Percentiles rank a stretch among this genome's conserved stretches.
Evolutionary conservation across 352 stramenopile species (phyloP).

Genomic region (Elongisporangium anandrum): DNA sequence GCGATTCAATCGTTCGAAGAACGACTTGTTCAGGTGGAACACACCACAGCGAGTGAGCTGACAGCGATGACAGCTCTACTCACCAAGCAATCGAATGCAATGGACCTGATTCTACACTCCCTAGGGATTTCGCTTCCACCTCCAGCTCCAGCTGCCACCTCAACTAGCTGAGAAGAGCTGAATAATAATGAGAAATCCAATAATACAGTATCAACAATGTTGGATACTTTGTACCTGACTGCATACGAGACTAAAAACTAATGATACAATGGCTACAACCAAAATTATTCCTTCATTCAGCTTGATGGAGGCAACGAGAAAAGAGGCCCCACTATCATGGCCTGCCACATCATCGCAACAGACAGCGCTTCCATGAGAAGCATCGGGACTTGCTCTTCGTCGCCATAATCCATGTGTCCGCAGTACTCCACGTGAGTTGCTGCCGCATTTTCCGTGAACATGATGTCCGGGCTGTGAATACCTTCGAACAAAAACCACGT

Average conservation of each 20-base stretch:
- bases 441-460: constrained; percentile 33
- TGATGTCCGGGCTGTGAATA: constrained; percentile 8
- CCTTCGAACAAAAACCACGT: constrained; percentile 68
- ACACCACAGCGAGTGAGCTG: constrained; percentile 31
- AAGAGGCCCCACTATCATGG: constrained; percentile 48
- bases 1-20: constrained; percentile 58
- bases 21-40: constrained; percentile 43
- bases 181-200: constrained; percentile 11
- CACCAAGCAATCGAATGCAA: constrained; percentile 32
- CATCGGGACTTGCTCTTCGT: constrained; percentile 31
- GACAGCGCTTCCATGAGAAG: constrained; percentile 68
- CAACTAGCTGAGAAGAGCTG: neutral
- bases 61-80: constrained; percentile 40
- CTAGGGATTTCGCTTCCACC: constrained; percentile 26
- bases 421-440: constrained; percentile 55
- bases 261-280: neutral
- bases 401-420: constrained; percentile 55
- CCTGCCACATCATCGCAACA: constrained; percentile 62
- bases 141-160: neutral
- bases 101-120: constrained; percentile 48
- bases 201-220: neutral
- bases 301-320: constrained; percentile 41
- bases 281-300: constrained; percentile 11
- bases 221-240: neutral
- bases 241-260: neutral